Evolutionary conservation across 768 basidiomycete genomes (phyloP).

Genomic region (Ephemerocybe angulata): DNA sequence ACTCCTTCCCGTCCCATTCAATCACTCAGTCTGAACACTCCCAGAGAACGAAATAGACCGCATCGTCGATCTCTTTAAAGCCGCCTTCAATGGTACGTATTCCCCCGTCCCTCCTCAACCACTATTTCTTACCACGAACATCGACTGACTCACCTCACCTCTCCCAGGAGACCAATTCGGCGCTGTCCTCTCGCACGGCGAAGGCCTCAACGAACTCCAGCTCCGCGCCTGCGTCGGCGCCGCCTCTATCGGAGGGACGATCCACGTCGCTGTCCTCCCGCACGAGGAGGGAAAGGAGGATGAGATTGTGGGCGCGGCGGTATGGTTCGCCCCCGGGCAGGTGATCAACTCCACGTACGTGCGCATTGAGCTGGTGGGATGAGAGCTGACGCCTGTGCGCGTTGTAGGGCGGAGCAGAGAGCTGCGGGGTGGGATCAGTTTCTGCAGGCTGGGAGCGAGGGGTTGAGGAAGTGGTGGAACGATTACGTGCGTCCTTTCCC

Average conservation of each 20-base stretch:
- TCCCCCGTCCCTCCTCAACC: background rate
- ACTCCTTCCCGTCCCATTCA: background rate
- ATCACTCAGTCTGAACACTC: background rate
- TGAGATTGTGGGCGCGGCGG: constrained; percentile 28
- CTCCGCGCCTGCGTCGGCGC: constrained; percentile 19
- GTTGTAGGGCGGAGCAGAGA: constrained; percentile 23
- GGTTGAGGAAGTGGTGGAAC: constrained; percentile 25
- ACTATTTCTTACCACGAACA: too few species aligned
- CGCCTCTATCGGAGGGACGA: constrained; percentile 23
- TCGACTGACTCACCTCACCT: too few species aligned
- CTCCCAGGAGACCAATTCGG: constrained; percentile 12
- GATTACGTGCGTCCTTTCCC: constrained; percentile 19
- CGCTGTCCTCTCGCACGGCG: constrained; percentile 16
- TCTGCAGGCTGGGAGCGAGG: constrained; percentile 15
- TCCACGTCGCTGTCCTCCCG: constrained; percentile 19
- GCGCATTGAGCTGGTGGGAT: background rate
- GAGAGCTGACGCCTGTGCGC: background rate
- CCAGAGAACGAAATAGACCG: background rate
- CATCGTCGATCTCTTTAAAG: background rate
- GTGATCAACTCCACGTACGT: constrained; percentile 22
- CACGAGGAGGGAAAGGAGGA: constrained; percentile 15
- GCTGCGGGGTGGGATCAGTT: constrained; percentile 25
- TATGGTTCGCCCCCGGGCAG: constrained; percentile 30
- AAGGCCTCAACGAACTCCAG: constrained; percentile 15
- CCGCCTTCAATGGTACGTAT: background rate